phyloP scores from a whole-genome alignment of 345 rosid species.

The Cardamine occulta region DNA sequence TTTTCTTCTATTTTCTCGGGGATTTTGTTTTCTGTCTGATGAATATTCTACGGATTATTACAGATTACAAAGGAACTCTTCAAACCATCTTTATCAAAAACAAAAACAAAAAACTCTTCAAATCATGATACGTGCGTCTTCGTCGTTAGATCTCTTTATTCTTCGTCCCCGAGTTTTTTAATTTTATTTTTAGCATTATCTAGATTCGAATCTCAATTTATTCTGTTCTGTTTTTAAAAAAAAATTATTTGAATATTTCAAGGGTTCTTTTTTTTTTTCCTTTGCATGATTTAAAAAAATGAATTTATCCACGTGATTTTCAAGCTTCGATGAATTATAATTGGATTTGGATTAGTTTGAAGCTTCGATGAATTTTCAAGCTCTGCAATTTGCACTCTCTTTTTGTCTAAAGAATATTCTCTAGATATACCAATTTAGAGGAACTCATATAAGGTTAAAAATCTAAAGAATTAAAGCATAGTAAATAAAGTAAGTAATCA shows the following conservation, averaged over 20 bases:
- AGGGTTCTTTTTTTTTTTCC: constrained; percentile 4
- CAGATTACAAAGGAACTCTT: constrained; percentile 23
- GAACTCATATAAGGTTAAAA: neutral
- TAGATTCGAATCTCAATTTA: constrained; percentile 33
- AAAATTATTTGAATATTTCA: constrained; percentile 16
- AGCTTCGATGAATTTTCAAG: neutral
- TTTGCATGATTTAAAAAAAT: neutral
- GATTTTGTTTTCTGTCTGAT: neutral
- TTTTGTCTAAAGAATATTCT: neutral
- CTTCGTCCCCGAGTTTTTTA: neutral
- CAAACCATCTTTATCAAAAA: constrained; percentile 1
- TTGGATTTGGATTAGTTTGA: neutral
- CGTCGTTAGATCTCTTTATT: constrained; percentile 36
- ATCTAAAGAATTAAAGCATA: neutral
- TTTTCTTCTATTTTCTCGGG: constrained; percentile 14
- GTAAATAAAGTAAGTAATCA: neutral
- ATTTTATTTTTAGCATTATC: neutral
- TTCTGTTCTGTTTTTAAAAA: constrained; percentile 2
- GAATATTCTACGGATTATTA: constrained; percentile 25
- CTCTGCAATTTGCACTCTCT: neutral
- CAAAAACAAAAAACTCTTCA: neutral
- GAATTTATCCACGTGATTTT: no score
- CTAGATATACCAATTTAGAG: neutral
- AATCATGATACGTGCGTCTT: constrained; percentile 27
- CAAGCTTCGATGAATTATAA: no score